Percentiles rank a stretch among this genome's conserved stretches.
These are phyloP conservation scores for Serendipita indica DNA, from an alignment of 768 basidiomycete genomes.

Conservation along the genomic window DNA sequence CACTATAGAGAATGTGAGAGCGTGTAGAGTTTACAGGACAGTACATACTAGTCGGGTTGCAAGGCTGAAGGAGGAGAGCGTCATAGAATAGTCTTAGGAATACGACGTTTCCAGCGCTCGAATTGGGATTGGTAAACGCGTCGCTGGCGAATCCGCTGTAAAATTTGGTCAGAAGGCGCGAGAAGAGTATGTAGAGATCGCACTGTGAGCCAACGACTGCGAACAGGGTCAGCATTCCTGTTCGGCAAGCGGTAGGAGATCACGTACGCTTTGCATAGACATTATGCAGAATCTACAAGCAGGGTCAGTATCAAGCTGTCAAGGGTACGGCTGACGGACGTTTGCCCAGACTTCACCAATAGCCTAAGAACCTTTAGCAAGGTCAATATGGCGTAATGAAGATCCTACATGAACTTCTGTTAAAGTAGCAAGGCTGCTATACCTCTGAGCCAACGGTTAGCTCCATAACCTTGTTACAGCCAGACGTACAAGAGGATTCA, in stretches of 20 bases:
- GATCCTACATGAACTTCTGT: slow-evolving; percentile 30
- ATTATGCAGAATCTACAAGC: slow-evolving; percentile 19
- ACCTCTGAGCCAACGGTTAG: slow-evolving; percentile 16
- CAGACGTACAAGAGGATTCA: slow-evolving; percentile 14
- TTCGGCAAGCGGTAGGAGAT: no score
- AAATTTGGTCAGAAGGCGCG: not conserved
- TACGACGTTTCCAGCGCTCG: slow-evolving; percentile 11
- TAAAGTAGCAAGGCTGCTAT: slow-evolving; percentile 25
- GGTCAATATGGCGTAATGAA: not conserved
- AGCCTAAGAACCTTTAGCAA: not conserved
- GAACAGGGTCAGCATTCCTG: slow-evolving; percentile 12
- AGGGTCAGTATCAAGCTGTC: no score
- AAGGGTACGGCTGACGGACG: no score
- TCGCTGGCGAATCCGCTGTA: slow-evolving; percentile 1
- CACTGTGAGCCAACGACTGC: not conserved
- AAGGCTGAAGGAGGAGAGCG: slow-evolving; percentile 13
- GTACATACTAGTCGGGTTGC: slow-evolving; percentile 9
- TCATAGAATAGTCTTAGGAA: slow-evolving; percentile 23
- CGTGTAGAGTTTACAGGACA: not conserved
- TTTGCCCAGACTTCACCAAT: slow-evolving; percentile 14
- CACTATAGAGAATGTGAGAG: not conserved
- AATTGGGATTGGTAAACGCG: slow-evolving; percentile 7
- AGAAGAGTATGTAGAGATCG: not conserved
- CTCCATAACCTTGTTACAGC: not conserved
- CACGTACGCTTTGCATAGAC: slow-evolving; percentile 11